Conservation (phyloP, 2,329 filamentous ascomycete species). For the Ophiocordyceps unilateralis region DNA sequence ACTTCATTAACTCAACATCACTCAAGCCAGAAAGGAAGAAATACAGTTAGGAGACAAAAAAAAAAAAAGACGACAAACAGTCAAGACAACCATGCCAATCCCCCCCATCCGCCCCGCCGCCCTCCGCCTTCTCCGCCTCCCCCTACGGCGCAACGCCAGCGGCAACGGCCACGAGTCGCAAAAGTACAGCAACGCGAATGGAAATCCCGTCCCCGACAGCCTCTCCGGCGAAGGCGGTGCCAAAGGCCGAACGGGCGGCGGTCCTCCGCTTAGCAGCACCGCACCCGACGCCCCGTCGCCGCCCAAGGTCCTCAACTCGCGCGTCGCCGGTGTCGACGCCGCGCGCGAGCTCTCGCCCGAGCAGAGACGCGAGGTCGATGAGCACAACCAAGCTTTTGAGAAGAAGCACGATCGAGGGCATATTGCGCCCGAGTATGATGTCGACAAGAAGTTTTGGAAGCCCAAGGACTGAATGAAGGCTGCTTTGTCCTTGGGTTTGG, state of each 20-base stretch:
- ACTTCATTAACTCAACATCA: too few relatives aligned
- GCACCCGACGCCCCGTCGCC: constrained; percentile 17
- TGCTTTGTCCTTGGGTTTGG: neutral
- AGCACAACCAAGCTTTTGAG: constrained; percentile 41
- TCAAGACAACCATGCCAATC: too few relatives aligned
- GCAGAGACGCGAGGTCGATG: constrained; percentile 37
- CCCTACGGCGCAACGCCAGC: neutral
- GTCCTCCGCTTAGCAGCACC: constrained; percentile 14
- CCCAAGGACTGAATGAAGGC: neutral
- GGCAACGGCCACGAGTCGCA: too few relatives aligned
- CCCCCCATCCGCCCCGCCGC: too few relatives aligned
- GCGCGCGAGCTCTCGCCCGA: too few relatives aligned
- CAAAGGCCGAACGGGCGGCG: constrained; percentile 22
- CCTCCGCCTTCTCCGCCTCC: neutral
- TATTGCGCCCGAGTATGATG: constrained; percentile 27
- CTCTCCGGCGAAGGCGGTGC: constrained; percentile 5
- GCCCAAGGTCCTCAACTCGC: constrained; percentile 35
- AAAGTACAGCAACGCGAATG: neutral
- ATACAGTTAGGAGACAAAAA: too few relatives aligned
- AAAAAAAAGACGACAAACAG: too few relatives aligned
- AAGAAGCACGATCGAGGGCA: constrained; percentile 30
- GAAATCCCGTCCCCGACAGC: neutral
- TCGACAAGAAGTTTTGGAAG: constrained; percentile 37
- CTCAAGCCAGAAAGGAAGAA: too few relatives aligned
- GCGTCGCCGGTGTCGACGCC: constrained; percentile 20